Conservation (phyloP, 768 basidiomycete genomes). For the Tephrocybe sp. region DNA sequence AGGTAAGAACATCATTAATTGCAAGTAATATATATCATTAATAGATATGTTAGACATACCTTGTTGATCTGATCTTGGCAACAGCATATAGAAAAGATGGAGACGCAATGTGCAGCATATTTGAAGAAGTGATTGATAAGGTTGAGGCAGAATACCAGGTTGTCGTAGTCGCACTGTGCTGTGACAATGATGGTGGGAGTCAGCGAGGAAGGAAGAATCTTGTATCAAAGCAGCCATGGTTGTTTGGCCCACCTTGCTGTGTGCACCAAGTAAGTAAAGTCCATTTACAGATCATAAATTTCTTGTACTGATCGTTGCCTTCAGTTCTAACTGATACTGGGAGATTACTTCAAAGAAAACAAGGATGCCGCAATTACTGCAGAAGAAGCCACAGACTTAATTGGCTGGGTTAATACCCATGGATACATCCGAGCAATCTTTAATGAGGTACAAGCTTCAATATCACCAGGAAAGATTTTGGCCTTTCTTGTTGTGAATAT, state of each 20-base stretch:
- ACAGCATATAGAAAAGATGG: constrained; percentile 23
- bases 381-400: constrained; percentile 22
- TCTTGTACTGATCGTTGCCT: not conserved
- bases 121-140: constrained; percentile 22
- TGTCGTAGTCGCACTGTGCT: constrained; percentile 15
- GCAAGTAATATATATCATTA: too few species aligned
- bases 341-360: constrained; percentile 22
- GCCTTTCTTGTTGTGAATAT: constrained; percentile 24
- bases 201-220: constrained; percentile 23
- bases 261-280: constrained; percentile 20
- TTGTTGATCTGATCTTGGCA: constrained; percentile 4
- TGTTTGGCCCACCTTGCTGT: constrained; percentile 20
- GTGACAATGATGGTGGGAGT: constrained; percentile 25
- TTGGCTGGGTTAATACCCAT: constrained; percentile 26
- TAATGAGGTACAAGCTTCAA: constrained; percentile 17
- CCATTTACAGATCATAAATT: not conserved
- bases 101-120: constrained; percentile 21
- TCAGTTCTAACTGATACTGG: constrained; percentile 21
- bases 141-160: constrained; percentile 18
- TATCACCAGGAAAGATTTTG: constrained; percentile 17
- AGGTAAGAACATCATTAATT: constrained; percentile 13
- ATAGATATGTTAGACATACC: not conserved
- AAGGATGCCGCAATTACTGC: constrained; percentile 17
- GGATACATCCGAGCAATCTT: constrained; percentile 23
- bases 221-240: constrained; percentile 15